Evolutionary conservation across 1,284 basidiomycete species (phyloP).

Genomic region (Malassezia equina): DNA sequence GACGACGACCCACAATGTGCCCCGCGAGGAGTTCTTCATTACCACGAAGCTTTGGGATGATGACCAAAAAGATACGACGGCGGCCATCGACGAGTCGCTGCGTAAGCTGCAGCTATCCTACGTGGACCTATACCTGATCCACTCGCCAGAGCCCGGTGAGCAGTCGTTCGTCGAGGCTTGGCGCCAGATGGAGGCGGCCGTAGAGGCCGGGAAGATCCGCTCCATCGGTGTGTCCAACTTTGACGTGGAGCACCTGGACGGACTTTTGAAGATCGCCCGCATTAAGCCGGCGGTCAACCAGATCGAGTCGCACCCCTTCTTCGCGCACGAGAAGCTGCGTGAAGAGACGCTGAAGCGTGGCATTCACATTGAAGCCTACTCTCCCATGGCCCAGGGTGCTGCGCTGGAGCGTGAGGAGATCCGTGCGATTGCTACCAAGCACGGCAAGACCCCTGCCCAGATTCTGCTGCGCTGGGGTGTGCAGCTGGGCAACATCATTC

Average conservation of each 20-base stretch:
- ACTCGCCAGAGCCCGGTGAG: conserved; percentile 42
- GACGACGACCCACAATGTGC: conserved; percentile 32
- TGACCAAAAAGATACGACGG: conserved; percentile 41
- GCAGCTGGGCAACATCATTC: conserved; percentile 38
- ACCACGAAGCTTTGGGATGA: conserved; percentile 47
- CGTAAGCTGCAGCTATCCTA: conserved; percentile 44
- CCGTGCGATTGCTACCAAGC: conserved; percentile 42
- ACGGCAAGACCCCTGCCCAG: conserved; percentile 46
- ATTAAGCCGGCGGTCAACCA: conserved; percentile 47
- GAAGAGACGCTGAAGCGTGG: conserved; percentile 39
- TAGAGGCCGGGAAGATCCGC: conserved; percentile 45
- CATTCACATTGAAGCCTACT: conserved; percentile 45
- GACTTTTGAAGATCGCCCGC: conserved; percentile 37
- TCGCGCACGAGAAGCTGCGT: conserved; percentile 44
- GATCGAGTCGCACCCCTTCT: conserved; percentile 47
- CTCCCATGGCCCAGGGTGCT: conserved; percentile 46
- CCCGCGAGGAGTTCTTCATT: conserved; percentile 47
- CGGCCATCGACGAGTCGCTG: conserved; percentile 45
- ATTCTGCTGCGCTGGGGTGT: conserved; percentile 37
- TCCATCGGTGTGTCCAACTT: conserved; percentile 48
- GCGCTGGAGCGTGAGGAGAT: conserved; percentile 42
- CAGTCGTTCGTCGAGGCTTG: conserved; percentile 42
- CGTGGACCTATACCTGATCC: conserved; percentile 45
- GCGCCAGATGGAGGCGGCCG: conserved; percentile 44
- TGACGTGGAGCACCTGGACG: conserved; percentile 44